Conservation (phyloP, 176 grass and related monocot species). For the Hordeum marinum region DNA sequence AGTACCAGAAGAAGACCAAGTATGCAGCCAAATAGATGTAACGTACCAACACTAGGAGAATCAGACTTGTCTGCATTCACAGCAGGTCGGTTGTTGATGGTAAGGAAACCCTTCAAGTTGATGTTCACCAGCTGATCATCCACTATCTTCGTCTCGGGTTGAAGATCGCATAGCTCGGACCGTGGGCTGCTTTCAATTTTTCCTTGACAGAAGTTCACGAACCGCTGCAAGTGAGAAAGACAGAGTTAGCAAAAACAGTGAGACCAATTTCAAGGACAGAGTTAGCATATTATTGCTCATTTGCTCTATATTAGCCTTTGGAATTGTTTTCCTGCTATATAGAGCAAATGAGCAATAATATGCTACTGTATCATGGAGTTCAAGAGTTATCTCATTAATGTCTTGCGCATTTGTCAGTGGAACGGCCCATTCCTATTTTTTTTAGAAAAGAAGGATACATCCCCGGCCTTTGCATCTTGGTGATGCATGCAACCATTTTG, state of each 20-base stretch:
- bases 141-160: slow-evolving; percentile 77
- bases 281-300: too few relatives aligned
- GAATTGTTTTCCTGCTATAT: neutral
- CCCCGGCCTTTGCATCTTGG: too few relatives aligned
- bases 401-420: slow-evolving; percentile 66
- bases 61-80: slow-evolving; percentile 74
- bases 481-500: too few relatives aligned
- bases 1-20: neutral
- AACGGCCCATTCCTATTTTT: slow-evolving; percentile 83
- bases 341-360: neutral
- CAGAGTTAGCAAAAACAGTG: neutral
- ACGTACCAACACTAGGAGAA: slow-evolving; percentile 56
- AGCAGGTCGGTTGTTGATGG: slow-evolving; percentile 80
- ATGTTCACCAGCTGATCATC: slow-evolving; percentile 59
- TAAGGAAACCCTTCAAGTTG: slow-evolving; percentile 82
- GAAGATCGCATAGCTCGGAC: slow-evolving; percentile 78
- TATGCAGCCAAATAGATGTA: neutral
- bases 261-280: too few relatives aligned
- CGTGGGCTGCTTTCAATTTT: slow-evolving; percentile 66
- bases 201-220: slow-evolving; percentile 60
- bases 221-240: slow-evolving; percentile 36
- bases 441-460: too few relatives aligned
- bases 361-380: neutral
- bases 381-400: slow-evolving; percentile 53
- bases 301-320: too few relatives aligned